phyloP scores from a whole-genome alignment of 1,139 yeast genomes.

The Pneumocystis oryctolagi region DNA sequence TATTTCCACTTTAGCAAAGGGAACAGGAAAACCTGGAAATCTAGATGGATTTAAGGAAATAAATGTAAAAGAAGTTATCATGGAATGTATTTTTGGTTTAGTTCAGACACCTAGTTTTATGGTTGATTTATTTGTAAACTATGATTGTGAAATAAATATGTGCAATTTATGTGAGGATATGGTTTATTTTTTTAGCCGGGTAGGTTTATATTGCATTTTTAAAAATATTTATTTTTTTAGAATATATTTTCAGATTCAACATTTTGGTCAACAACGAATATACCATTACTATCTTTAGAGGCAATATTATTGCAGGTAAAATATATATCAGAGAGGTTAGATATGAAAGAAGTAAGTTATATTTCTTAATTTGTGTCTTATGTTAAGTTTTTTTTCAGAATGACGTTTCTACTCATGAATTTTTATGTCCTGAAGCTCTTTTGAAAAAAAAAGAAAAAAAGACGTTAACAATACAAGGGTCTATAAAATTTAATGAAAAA shows the following conservation, averaged over 20 bases:
- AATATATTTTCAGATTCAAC: constrained; percentile 20
- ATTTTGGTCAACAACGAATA: constrained; percentile 57
- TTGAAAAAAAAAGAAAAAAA: constrained; percentile 39
- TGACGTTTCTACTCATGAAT: constrained; percentile 1
- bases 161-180: constrained; percentile 61
- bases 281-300: constrained; percentile 87
- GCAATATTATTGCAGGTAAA: constrained; percentile 61
- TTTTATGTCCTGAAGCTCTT: constrained; percentile 15
- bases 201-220: constrained; percentile 43
- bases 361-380: background rate
- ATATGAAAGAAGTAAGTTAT: constrained; percentile 3
- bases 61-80: constrained; percentile 58
- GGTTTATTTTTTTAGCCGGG: constrained; percentile 53
- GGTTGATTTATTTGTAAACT: constrained; percentile 60
- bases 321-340: constrained; percentile 46
- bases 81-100: constrained; percentile 69
- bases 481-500: constrained; percentile 57
- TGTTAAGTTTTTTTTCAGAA: background rate
- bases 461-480: constrained; percentile 59
- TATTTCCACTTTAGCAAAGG: constrained; percentile 18
- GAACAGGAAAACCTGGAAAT: constrained; percentile 15
- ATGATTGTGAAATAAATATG: constrained; percentile 83
- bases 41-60: constrained; percentile 23
- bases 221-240: constrained; percentile 20
- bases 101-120: constrained; percentile 68